Evolutionary conservation across 2,329 filamentous ascomycete genomes (phyloP).

Genomic region (Aureobasidium namibiae): DNA sequence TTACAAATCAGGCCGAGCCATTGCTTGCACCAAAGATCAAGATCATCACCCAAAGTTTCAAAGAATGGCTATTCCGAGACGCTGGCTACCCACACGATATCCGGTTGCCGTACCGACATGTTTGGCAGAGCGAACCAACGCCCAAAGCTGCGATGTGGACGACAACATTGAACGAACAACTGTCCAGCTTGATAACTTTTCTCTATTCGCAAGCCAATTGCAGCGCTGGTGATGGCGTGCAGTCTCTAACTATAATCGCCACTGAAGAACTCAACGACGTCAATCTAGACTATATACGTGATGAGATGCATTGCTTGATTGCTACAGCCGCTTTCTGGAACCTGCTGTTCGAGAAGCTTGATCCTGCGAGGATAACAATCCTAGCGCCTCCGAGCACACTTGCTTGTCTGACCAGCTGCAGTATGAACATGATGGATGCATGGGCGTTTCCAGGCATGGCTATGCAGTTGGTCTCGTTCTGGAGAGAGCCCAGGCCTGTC

Average conservation of each 20-base stretch:
- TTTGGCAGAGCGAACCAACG: not conserved
- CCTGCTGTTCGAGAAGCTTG: constrained; percentile 17
- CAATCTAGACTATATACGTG: constrained; percentile 3
- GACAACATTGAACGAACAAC: not conserved
- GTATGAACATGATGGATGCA: constrained; percentile 41
- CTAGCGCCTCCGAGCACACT: constrained; percentile 54
- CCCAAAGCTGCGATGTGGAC: not conserved
- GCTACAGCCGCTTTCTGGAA: constrained; percentile 8
- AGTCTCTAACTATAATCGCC: not conserved
- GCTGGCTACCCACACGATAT: not conserved
- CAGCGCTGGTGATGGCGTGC: not conserved
- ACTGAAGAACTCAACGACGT: constrained; percentile 5
- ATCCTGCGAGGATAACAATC: constrained; percentile 29
- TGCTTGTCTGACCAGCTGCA: constrained; percentile 51
- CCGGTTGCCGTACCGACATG: not conserved
- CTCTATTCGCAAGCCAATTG: not conserved
- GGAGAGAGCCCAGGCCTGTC: not conserved
- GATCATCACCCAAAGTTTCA: not conserved
- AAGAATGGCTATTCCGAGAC: not conserved
- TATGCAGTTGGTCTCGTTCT: constrained; percentile 24
- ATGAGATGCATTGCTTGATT: constrained; percentile 9
- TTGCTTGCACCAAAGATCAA: not conserved
- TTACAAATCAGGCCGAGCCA: not conserved
- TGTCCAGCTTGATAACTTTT: not conserved
- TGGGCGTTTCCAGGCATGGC: constrained; percentile 26